phyloP scores from a whole-genome alignment of 2,329 filamentous ascomycete genomes.

The Aspergillus flavus region DNA sequence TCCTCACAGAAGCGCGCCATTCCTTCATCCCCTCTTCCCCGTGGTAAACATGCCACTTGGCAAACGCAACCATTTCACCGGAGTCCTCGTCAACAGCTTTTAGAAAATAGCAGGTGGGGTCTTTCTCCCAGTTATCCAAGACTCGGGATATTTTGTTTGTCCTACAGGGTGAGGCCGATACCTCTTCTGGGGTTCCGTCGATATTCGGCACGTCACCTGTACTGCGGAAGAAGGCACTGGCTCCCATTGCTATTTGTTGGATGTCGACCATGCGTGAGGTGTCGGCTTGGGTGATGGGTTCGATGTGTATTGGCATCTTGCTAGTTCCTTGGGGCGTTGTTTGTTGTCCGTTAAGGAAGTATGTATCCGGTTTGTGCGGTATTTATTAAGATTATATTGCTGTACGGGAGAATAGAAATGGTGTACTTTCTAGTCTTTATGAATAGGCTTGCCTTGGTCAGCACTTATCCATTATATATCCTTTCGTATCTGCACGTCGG shows the following conservation, averaged over 20 bases:
- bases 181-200: not conserved
- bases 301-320: not conserved
- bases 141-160: not conserved
- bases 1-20: not conserved
- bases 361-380: not conserved
- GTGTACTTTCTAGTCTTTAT: not conserved
- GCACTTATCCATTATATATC: not conserved
- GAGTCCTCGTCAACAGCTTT: not conserved
- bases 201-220: conserved; percentile 1
- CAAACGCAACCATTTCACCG: not conserved
- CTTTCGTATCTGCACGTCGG: not conserved
- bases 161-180: not conserved
- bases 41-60: conserved; percentile 5
- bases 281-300: conserved; percentile 1
- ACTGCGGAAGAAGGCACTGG: not conserved
- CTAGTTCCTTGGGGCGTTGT: not conserved
- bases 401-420: not conserved
- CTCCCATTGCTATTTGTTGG: not conserved
- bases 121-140: not conserved
- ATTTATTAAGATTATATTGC: not conserved
- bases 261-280: not conserved
- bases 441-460: not conserved
- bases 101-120: not conserved
- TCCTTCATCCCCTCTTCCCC: not conserved
- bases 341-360: not conserved